Conservation (phyloP, 2,329 filamentous ascomycete species). For the Hymenoscyphus scutula region DNA sequence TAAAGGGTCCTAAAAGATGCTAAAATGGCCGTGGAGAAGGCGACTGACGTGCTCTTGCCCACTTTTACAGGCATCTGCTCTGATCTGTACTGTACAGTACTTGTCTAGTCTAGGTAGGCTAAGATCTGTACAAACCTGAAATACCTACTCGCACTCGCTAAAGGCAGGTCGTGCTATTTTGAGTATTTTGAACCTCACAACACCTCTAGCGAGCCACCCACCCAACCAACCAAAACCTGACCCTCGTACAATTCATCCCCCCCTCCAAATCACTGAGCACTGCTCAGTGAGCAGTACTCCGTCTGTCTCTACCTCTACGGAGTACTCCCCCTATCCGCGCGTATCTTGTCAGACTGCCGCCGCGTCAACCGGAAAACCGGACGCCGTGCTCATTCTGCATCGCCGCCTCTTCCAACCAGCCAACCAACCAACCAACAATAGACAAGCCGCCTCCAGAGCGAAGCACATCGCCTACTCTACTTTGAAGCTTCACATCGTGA, state of each 20-base stretch:
- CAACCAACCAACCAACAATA: neutral
- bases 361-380: neutral
- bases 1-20: no score
- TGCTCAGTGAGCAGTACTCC: no score
- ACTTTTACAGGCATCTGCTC: neutral
- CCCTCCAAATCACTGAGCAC: no score
- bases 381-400: neutral
- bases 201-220: neutral
- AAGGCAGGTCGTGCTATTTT: neutral
- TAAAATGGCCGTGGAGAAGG: neutral
- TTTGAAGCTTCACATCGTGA: constrained; percentile 1
- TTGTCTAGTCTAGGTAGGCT: neutral
- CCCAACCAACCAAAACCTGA: neutral
- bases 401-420: neutral
- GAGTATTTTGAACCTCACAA: neutral
- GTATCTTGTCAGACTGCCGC: neutral
- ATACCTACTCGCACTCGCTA: neutral
- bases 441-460: neutral
- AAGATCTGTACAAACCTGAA: no score
- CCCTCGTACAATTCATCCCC: neutral
- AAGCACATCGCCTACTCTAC: neutral
- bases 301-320: no score
- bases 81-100: no score
- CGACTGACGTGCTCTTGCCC: no score
- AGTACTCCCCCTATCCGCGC: neutral